These are phyloP conservation scores for Tarenaya hassleriana DNA, from an alignment of 345 rosid genomes.

Conservation along the genomic window DNA sequence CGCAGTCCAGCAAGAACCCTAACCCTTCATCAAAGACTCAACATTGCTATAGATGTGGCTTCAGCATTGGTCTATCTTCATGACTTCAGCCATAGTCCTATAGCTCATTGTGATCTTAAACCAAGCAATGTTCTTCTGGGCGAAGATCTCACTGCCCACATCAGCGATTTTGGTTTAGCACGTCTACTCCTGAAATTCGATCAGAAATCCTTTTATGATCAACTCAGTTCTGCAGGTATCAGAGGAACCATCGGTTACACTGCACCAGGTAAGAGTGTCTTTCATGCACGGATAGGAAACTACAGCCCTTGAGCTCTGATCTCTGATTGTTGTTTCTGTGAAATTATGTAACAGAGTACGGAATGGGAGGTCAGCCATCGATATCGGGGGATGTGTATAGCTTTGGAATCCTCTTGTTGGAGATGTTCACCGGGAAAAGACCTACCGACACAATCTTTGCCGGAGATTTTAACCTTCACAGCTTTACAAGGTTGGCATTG, in stretches of 20 bases:
- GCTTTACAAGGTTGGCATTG: not conserved
- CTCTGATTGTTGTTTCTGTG: not conserved
- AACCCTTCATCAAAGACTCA: slow-evolving; percentile 10
- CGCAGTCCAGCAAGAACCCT: not conserved
- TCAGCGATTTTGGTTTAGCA: slow-evolving; percentile 27
- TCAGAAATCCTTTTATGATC: slow-evolving; percentile 1
- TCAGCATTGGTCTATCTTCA: slow-evolving; percentile 21
- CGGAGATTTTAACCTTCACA: slow-evolving; percentile 15
- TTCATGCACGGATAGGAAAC: no score
- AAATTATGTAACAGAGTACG: no score
- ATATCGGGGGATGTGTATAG: slow-evolving; percentile 17
- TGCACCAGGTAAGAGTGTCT: slow-evolving; percentile 37
- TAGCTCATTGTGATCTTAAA: slow-evolving; percentile 31
- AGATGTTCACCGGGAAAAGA: slow-evolving; percentile 16
- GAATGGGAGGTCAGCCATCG: slow-evolving; percentile 15
- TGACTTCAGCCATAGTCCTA: slow-evolving; percentile 2
- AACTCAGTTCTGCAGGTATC: slow-evolving; percentile 30
- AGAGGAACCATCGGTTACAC: slow-evolving; percentile 41
- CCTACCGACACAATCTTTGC: slow-evolving; percentile 16
- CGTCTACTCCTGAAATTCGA: slow-evolving; percentile 12
- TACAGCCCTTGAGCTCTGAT: no score
- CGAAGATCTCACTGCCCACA: slow-evolving; percentile 24
- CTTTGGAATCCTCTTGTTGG: slow-evolving; percentile 11
- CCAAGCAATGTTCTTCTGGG: slow-evolving; percentile 30
- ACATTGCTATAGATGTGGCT: slow-evolving; percentile 22